These are phyloP conservation scores for Leishmania arabica DNA, from an alignment of 208 protist genomes.

Conservation along the genomic window DNA sequence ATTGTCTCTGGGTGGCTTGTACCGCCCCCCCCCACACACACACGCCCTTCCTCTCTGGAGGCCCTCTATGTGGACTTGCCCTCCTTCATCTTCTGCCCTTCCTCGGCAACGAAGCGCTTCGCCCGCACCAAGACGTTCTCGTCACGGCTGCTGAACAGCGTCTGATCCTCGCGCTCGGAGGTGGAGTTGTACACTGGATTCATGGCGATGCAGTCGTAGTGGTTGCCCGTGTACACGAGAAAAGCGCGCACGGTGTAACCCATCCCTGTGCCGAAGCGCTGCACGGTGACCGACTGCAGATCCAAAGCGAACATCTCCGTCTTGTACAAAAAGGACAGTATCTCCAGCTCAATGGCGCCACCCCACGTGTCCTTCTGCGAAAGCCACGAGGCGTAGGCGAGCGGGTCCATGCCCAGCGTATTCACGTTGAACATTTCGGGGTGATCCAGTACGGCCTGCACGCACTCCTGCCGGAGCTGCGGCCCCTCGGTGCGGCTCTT, in stretches of 20 bases:
- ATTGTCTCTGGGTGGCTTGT: background rate
- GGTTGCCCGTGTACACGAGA: conserved; percentile 93
- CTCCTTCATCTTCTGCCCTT: conserved; percentile 48
- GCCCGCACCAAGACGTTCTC: conserved; percentile 75
- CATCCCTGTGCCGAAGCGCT: conserved; percentile 83
- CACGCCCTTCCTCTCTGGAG: too few species aligned
- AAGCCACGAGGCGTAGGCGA: conserved; percentile 81
- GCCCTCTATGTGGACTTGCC: conserved; percentile 9
- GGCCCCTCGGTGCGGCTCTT: conserved; percentile 76
- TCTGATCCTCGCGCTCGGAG: conserved; percentile 79
- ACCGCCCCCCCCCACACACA: too few species aligned
- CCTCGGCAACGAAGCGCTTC: conserved; percentile 78
- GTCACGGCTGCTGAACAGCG: conserved; percentile 86
- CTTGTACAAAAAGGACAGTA: conserved; percentile 84
- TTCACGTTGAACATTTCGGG: conserved; percentile 77
- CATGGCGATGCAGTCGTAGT: conserved; percentile 95
- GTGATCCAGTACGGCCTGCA: conserved; percentile 65
- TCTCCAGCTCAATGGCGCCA: conserved; percentile 91
- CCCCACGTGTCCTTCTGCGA: conserved; percentile 84
- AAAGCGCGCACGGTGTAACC: conserved; percentile 84
- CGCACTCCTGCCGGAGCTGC: conserved; percentile 81
- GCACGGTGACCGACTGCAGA: conserved; percentile 73
- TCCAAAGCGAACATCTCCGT: conserved; percentile 92
- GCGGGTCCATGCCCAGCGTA: conserved; percentile 65
- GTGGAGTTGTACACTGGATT: conserved; percentile 70